Evolutionary conservation across 345 rosid species (phyloP).

Genomic region (Lepidium didymum): DNA sequence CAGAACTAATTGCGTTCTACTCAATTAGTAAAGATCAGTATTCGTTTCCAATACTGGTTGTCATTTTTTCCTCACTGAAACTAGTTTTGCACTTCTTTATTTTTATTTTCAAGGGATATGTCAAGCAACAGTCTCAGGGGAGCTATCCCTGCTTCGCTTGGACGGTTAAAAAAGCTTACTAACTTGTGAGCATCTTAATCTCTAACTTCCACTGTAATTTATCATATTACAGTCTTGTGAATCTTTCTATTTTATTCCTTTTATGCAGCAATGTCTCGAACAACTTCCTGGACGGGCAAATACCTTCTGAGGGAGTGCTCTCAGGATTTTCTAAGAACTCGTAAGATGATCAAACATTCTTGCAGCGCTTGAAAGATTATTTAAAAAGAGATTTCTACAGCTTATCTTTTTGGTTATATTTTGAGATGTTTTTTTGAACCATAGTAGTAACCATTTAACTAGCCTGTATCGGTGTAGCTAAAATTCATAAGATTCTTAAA

Average conservation of each 20-base stretch:
- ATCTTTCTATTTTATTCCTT: conserved; percentile 1
- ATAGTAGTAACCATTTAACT: not conserved
- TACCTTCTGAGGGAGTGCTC: conserved; percentile 73
- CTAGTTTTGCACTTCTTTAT: not conserved
- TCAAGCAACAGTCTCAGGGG: conserved; percentile 79
- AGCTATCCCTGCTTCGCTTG: conserved; percentile 68
- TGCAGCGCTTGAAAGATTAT: not conserved
- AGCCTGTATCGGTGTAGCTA: not conserved
- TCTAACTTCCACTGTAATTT: not conserved
- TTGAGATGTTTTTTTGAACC: not conserved
- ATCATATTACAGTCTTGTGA: not conserved
- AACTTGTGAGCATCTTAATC: conserved; percentile 23
- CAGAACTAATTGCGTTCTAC: not conserved
- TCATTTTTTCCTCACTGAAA: not conserved
- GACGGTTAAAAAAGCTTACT: conserved; percentile 50
- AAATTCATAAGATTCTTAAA: conserved; percentile 1
- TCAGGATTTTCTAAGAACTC: conserved; percentile 51
- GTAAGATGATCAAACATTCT: conserved; percentile 41
- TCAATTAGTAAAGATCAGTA: too few species aligned
- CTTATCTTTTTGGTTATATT: not conserved
- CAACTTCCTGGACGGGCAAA: conserved; percentile 72
- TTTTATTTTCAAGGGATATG: conserved; percentile 47
- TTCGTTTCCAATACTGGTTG: not conserved
- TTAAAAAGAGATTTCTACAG: not conserved
- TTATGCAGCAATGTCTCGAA: conserved; percentile 74